Percentiles rank a stretch among this genome's conserved stretches.
Conservation (phyloP, 2,329 filamentous ascomycete species). For the Neonectria hederae region DNA sequence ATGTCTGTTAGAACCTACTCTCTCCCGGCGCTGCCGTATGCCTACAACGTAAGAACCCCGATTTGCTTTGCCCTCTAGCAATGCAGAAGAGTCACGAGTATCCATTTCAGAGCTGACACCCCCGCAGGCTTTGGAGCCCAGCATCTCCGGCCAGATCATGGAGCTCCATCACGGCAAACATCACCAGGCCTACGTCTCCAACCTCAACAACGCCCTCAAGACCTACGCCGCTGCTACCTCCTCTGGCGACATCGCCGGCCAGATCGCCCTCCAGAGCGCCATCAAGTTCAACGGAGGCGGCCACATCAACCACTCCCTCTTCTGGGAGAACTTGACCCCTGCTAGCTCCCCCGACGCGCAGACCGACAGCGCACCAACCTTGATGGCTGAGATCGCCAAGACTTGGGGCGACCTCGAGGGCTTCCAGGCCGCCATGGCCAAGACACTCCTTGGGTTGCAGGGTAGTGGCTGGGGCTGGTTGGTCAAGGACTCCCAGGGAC, state of each 20-base stretch:
- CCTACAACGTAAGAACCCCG: constrained; percentile 69
- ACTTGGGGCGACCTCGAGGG: constrained; percentile 74
- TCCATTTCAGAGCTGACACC: constrained; percentile 4
- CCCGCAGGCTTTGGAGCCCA: constrained; percentile 72
- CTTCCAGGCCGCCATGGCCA: constrained; percentile 73
- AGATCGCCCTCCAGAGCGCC: constrained; percentile 73
- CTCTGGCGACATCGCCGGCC: constrained; percentile 67
- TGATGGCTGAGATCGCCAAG: constrained; percentile 68
- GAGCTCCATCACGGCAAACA: constrained; percentile 82
- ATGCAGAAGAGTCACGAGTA: not conserved
- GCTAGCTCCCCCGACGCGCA: constrained; percentile 66
- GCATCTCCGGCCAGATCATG: constrained; percentile 83
- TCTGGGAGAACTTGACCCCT: constrained; percentile 86
- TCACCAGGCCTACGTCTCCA: constrained; percentile 81
- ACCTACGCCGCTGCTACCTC: constrained; percentile 66
- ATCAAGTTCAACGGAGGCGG: constrained; percentile 92
- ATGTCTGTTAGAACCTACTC: constrained; percentile 61
- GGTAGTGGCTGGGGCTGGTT: constrained; percentile 93
- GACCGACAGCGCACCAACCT: constrained; percentile 62
- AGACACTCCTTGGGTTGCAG: constrained; percentile 75
- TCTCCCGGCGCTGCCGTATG: constrained; percentile 73
- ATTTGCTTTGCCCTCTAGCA: not conserved
- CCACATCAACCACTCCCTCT: constrained; percentile 92
- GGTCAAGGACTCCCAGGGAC: constrained; percentile 67
- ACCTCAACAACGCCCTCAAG: constrained; percentile 74